Percentiles rank a stretch among this genome's conserved stretches.
Conservation (phyloP, 257 asterid species). For the Parsonsia alboflavescens region DNA sequence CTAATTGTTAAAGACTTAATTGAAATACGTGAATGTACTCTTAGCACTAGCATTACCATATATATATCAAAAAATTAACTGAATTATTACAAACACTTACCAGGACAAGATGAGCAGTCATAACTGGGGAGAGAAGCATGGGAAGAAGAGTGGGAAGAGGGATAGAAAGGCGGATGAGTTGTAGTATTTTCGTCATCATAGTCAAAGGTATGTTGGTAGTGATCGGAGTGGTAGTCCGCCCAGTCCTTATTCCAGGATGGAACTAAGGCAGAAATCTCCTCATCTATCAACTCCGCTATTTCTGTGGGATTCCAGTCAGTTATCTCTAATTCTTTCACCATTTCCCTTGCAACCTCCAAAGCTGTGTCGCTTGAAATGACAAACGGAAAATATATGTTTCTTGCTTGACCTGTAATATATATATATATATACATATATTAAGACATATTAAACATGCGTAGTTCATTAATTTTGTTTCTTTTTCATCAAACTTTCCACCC, state of each 20-base stretch:
- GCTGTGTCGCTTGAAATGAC: constrained; percentile 58
- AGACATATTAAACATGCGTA: not conserved
- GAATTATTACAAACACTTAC: no score
- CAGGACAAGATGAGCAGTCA: no score
- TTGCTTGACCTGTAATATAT: constrained; percentile 37
- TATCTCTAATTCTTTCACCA: constrained; percentile 73
- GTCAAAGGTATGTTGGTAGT: constrained; percentile 42
- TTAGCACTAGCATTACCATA: no score
- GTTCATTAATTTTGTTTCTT: no score
- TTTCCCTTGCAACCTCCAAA: constrained; percentile 65
- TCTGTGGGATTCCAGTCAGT: constrained; percentile 63
- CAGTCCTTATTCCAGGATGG: constrained; percentile 52
- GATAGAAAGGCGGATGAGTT: constrained; percentile 45
- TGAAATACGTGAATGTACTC: no score
- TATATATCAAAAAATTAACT: no score
- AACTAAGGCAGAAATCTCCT: constrained; percentile 48
- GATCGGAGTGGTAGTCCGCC: no score
- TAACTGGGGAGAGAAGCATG: constrained; percentile 44
- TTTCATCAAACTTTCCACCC: no score
- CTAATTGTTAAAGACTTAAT: no score
- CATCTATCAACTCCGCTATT: constrained; percentile 73
- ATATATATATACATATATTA: no score
- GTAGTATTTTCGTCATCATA: constrained; percentile 39
- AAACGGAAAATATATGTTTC: constrained; percentile 65
- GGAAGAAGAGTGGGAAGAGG: constrained; percentile 55